A percentile compares a stretch with the other conserved stretches of the same genome.
phyloP scores from a whole-genome alignment of 306 rosid genomes.

The Cicer arietinum region DNA sequence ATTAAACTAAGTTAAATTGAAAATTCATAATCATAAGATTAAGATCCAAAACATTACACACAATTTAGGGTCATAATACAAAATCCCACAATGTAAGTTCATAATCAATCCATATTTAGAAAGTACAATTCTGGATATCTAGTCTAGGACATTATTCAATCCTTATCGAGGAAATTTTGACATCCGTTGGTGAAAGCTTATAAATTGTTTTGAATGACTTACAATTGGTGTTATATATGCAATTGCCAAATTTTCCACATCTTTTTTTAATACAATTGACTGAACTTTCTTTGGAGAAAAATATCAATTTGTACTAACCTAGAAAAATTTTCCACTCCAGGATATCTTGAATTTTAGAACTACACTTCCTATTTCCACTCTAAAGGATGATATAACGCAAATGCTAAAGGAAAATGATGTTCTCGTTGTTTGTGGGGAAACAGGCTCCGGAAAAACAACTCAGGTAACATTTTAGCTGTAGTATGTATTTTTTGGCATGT shows the following conservation, averaged over 20 bases:
- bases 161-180: neutral
- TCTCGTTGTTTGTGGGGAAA: conserved; percentile 97
- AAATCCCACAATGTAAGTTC: neutral
- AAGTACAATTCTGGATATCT: neutral
- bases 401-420: conserved; percentile 71
- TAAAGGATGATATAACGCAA: conserved; percentile 74
- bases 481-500: conserved; percentile 21
- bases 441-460: conserved; percentile 99
- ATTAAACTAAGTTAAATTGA: neutral
- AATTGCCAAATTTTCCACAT: conserved; percentile 1
- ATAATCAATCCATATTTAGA: neutral
- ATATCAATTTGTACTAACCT: conserved; percentile 2
- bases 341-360: conserved; percentile 84
- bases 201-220: neutral
- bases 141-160: conserved; percentile 2
- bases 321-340: conserved; percentile 50
- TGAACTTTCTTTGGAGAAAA: conserved; percentile 2
- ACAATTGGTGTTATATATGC: conserved; percentile 12
- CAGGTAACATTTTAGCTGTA: conserved; percentile 63
- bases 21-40: neutral
- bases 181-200: conserved; percentile 3
- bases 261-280: conserved; percentile 12
- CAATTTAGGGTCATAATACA: neutral
- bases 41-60: neutral
- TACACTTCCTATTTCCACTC: conserved; percentile 78